A percentile compares a stretch with the other conserved stretches of the same genome.
Evolutionary conservation across 2,329 filamentous ascomycete genomes (phyloP).

Genomic region (Chalaropsis thielavioides): DNA sequence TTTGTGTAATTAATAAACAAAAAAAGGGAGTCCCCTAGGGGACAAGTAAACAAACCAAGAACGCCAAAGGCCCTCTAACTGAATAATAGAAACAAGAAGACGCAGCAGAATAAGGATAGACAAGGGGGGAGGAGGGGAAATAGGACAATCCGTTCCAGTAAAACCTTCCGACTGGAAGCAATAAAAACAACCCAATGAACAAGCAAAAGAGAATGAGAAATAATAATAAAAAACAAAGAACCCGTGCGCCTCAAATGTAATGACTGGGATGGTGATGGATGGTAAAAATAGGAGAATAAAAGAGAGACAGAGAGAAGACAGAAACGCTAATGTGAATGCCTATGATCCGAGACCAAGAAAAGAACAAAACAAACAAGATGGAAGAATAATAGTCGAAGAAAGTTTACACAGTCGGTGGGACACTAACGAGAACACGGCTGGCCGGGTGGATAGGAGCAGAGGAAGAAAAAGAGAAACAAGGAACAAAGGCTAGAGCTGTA

Average conservation of each 20-base stretch:
- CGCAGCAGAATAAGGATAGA: not conserved
- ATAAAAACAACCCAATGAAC: not conserved
- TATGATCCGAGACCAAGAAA: not conserved
- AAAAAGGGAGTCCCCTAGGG: not conserved
- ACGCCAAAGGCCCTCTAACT: not conserved
- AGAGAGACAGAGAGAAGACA: not conserved
- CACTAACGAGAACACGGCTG: not conserved
- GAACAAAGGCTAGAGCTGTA: not conserved
- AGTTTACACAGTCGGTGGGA: not conserved
- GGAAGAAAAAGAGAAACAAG: not conserved
- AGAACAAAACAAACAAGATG: not conserved
- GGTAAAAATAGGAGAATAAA: not conserved
- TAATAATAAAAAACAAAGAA: not conserved
- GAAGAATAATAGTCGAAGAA: not conserved
- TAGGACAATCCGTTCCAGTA: too few species aligned
- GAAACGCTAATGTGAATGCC: not conserved
- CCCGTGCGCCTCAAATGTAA: not conserved
- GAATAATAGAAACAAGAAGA: not conserved
- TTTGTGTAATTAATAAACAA: slow-evolving; percentile 21
- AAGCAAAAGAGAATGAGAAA: not conserved
- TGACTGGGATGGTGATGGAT: not conserved
- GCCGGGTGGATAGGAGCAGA: not conserved
- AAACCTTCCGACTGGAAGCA: not conserved
- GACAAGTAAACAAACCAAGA: slow-evolving; percentile 8
- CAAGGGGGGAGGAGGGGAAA: not conserved